These are phyloP conservation scores for Xylaria venustula DNA, from an alignment of 495 filamentous ascomycete genomes.

Conservation along the genomic window DNA sequence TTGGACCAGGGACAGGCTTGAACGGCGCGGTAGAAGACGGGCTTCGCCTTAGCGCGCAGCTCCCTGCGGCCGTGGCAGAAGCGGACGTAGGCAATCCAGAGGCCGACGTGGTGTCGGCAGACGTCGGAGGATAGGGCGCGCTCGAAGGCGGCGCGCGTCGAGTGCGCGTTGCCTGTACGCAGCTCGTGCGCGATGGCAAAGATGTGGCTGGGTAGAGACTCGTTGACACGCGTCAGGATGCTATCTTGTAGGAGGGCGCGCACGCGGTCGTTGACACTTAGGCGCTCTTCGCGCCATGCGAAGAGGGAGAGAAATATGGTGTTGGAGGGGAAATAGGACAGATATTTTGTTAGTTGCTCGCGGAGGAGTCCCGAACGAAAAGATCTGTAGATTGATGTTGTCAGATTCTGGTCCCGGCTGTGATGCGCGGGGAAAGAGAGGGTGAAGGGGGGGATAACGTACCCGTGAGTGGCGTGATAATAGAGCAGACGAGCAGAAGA, in stretches of 20 bases:
- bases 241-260: constrained; percentile 55
- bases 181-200: constrained; percentile 70
- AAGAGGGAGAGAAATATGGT: constrained; percentile 72
- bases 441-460: constrained; percentile 12
- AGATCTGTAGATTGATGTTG: constrained; percentile 30
- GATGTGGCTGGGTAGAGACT: constrained; percentile 55
- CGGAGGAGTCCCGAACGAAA: constrained; percentile 67
- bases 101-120: constrained; percentile 38
- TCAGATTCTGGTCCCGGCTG: constrained; percentile 13
- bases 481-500: constrained; percentile 65
- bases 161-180: constrained; percentile 56
- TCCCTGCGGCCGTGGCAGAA: constrained; percentile 38
- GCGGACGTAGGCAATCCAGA: constrained; percentile 69
- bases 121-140: constrained; percentile 53
- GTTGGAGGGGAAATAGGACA: constrained; percentile 69
- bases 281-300: constrained; percentile 65
- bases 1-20: constrained; percentile 75
- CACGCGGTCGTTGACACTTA: constrained; percentile 71
- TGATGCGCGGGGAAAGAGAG: not conserved
- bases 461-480: constrained; percentile 59
- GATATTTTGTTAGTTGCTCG: constrained; percentile 53
- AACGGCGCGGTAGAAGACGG: constrained; percentile 67
- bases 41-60: constrained; percentile 34
- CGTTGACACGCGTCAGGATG: constrained; percentile 38
- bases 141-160: constrained; percentile 69